Evolutionary conservation across 2,329 filamentous ascomycete genomes (phyloP).

Genomic region (Pezicula carpinea): DNA sequence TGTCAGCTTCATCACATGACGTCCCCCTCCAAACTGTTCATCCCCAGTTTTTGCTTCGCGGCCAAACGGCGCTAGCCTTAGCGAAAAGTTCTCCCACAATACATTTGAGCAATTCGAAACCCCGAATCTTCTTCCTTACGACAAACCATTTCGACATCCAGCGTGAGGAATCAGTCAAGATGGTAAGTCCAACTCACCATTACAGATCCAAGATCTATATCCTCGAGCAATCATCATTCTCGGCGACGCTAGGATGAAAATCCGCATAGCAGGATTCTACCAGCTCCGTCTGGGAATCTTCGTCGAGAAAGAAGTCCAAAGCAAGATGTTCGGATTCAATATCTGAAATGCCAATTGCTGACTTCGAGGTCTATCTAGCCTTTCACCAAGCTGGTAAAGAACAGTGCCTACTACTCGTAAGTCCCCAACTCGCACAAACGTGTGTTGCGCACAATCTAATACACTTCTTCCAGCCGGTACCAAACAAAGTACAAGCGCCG

Average conservation of each 20-base stretch:
- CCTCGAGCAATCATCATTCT: conserved; percentile 1
- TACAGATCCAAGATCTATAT: conserved; percentile 6
- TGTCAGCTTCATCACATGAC: background rate
- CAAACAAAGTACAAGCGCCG: conserved; percentile 99
- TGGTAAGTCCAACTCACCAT: conserved; percentile 54
- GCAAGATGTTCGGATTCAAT: conserved; percentile 94
- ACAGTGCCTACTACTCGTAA: conserved; percentile 97
- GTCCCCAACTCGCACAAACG: conserved; percentile 25
- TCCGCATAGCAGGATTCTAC: conserved; percentile 13
- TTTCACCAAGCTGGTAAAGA: conserved; percentile 96
- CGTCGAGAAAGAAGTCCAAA: conserved; percentile 59
- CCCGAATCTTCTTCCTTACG: conserved; percentile 27
- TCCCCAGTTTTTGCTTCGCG: background rate
- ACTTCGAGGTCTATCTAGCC: conserved; percentile 73
- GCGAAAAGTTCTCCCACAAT: conserved; percentile 15
- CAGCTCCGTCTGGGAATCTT: conserved; percentile 14
- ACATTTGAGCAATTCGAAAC: conserved; percentile 17
- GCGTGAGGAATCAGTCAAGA: conserved; percentile 48
- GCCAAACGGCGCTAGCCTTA: conserved; percentile 1
- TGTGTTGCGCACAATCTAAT: conserved; percentile 14
- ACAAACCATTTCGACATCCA: conserved; percentile 27
- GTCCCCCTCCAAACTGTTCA: background rate
- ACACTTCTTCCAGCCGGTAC: conserved; percentile 67
- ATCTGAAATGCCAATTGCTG: conserved; percentile 99
- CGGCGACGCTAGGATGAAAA: conserved; percentile 6